Evolutionary conservation across 495 filamentous ascomycete genomes (phyloP).

Genomic region (Neurospora sp.): DNA sequence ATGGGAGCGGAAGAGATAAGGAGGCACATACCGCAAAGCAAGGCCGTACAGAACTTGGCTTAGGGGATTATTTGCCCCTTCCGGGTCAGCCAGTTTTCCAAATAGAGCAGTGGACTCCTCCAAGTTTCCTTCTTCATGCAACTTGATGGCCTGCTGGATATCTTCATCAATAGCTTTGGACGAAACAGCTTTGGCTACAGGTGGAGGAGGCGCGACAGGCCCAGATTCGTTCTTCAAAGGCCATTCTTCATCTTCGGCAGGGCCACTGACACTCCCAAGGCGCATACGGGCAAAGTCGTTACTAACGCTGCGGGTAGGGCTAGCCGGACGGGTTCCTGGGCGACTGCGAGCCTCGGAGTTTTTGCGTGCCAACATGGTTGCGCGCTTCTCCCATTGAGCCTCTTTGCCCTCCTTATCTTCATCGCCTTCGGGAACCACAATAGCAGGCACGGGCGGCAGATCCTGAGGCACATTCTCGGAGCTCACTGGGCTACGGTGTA

Average conservation of each 20-base stretch:
- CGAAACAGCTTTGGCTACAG: conserved; percentile 27
- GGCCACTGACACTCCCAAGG: conserved; percentile 7
- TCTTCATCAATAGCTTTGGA: conserved; percentile 53
- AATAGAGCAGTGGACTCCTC: conserved; percentile 77
- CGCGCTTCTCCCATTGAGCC: conserved; percentile 73
- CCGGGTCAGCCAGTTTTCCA: conserved; percentile 72
- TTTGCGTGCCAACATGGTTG: conserved; percentile 67
- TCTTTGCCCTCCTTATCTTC: conserved; percentile 30
- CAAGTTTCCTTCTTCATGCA: conserved; percentile 76
- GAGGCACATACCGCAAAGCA: conserved; percentile 62
- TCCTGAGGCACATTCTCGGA: conserved; percentile 69
- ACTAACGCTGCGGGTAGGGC: conserved; percentile 15
- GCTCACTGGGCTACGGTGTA: conserved; percentile 47
- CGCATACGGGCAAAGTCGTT: conserved; percentile 14
- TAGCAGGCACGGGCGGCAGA: conserved; percentile 50
- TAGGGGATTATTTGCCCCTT: conserved; percentile 80
- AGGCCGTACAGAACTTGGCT: conserved; percentile 96
- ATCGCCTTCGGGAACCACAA: conserved; percentile 41
- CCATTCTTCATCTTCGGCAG: background rate
- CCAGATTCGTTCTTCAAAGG: background rate
- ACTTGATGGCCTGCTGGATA: conserved; percentile 91
- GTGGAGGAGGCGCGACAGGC: conserved; percentile 2
- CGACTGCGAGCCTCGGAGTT: conserved; percentile 44
- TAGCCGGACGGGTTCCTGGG: conserved; percentile 27
- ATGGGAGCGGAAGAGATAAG: background rate